Conservation (phyloP, 805 yeast genomes). For the Candida easanensis region DNA sequence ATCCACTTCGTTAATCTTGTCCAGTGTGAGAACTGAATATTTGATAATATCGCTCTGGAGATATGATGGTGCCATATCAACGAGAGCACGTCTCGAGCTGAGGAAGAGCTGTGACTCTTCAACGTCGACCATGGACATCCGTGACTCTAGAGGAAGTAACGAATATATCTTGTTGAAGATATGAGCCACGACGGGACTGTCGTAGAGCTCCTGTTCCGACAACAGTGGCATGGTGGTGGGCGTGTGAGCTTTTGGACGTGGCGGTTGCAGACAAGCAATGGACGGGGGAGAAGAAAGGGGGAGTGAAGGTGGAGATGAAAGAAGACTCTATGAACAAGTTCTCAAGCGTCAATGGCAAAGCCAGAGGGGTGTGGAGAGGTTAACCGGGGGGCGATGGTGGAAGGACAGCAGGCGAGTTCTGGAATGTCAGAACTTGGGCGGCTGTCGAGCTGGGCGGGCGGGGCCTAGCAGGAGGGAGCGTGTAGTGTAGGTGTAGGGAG, state of each 20-base stretch:
- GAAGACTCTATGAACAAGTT: no score
- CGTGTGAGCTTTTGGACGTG: background rate
- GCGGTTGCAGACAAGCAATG: background rate
- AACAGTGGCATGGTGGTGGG: slow-evolving; percentile 7
- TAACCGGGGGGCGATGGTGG: no score
- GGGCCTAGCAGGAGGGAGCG: no score
- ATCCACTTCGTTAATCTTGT: slow-evolving; percentile 29
- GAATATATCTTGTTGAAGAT: slow-evolving; percentile 33
- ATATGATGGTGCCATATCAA: slow-evolving; percentile 28
- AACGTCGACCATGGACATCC: slow-evolving; percentile 33
- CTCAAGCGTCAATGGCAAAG: no score
- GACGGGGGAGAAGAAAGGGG: no score
- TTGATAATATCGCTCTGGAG: slow-evolving; percentile 31
- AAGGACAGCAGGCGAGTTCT: no score
- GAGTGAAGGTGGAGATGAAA: no score
- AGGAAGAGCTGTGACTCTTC: slow-evolving; percentile 35
- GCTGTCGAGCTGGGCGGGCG: no score
- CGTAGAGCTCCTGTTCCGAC: slow-evolving; percentile 9
- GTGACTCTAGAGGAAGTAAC: slow-evolving; percentile 36
- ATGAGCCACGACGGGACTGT: slow-evolving; percentile 32
- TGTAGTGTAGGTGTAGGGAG: no score
- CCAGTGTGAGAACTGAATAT: slow-evolving; percentile 26
- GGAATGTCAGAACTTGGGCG: no score
- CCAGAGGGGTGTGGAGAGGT: no score
- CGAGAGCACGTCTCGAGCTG: slow-evolving; percentile 33